Conservation (phyloP, 345 rosid species). For the Microcos paniculata region DNA sequence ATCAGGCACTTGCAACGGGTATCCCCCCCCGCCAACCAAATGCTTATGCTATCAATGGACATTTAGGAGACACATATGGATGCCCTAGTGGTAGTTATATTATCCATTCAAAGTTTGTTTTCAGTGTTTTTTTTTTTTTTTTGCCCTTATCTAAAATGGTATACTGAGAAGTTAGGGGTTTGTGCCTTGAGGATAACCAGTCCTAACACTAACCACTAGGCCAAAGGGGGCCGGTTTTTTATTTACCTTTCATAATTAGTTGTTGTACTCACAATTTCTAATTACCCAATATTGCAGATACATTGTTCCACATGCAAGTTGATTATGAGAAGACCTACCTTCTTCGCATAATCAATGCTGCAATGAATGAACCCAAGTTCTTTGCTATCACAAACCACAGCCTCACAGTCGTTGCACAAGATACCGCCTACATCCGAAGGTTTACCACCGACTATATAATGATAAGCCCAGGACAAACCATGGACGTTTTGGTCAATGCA, state of each 20-base stretch:
- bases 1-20: not conserved
- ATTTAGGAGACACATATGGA: not conserved
- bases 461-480: slow-evolving; percentile 33
- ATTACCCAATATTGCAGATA: slow-evolving; percentile 14
- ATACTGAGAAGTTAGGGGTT: too few species aligned
- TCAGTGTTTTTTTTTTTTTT: too few species aligned
- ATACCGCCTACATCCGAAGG: slow-evolving; percentile 27
- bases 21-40: not conserved
- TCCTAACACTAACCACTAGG: too few species aligned
- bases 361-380: slow-evolving; percentile 23
- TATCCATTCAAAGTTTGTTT: too few species aligned
- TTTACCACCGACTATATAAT: slow-evolving; percentile 12
- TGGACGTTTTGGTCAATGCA: slow-evolving; percentile 32
- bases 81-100: not conserved
- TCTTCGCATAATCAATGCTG: slow-evolving; percentile 32
- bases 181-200: too few species aligned
- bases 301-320: slow-evolving; percentile 14
- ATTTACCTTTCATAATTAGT: too few species aligned
- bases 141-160: too few species aligned
- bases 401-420: slow-evolving; percentile 31
- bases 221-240: too few species aligned
- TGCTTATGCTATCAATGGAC: not conserved
- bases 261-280: too few species aligned
- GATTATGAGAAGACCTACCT: slow-evolving; percentile 27
- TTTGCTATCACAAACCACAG: slow-evolving; percentile 27